phyloP scores from a whole-genome alignment of 768 basidiomycete genomes.

The Lactarius vividus region DNA sequence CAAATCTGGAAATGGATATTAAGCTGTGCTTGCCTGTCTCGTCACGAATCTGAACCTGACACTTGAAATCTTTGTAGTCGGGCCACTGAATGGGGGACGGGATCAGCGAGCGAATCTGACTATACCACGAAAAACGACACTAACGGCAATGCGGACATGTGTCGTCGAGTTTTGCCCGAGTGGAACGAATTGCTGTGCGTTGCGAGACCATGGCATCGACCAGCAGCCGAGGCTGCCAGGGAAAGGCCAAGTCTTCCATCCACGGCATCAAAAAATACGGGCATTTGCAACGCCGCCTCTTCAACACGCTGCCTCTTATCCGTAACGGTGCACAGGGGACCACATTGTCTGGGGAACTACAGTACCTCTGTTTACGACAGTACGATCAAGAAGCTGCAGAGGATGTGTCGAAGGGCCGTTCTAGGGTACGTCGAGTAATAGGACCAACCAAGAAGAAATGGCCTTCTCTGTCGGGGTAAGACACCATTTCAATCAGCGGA shows the following conservation, averaged over 20 bases:
- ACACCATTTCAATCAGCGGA: not conserved
- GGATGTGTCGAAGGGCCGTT: not conserved
- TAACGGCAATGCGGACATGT: conserved; percentile 13
- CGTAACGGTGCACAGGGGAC: not conserved
- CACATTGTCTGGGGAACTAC: conserved; percentile 20
- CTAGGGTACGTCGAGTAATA: not conserved
- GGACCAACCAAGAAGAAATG: not conserved
- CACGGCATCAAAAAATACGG: conserved; percentile 8
- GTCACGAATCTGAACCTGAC: conserved; percentile 16
- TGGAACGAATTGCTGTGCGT: not conserved
- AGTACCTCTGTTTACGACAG: not conserved
- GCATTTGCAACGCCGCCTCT: conserved; percentile 5
- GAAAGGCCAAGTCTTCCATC: conserved; percentile 15
- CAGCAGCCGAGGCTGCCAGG: not conserved
- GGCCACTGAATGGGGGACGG: conserved; percentile 4
- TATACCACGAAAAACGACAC: not conserved
- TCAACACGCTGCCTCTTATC: conserved; percentile 7
- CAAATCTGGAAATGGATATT: conserved; percentile 7
- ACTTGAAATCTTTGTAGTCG: conserved; percentile 13
- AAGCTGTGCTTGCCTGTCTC: conserved; percentile 5
- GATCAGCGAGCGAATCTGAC: not conserved
- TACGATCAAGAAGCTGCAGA: not conserved
- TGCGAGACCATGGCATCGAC: conserved; percentile 5
- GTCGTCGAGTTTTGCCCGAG: conserved; percentile 8
- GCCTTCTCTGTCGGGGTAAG: not conserved